Evolutionary conservation across 1,284 basidiomycete species (phyloP), one percentile per base, ranked within the genome.

Genomic region (Somion occarium): DNA sequence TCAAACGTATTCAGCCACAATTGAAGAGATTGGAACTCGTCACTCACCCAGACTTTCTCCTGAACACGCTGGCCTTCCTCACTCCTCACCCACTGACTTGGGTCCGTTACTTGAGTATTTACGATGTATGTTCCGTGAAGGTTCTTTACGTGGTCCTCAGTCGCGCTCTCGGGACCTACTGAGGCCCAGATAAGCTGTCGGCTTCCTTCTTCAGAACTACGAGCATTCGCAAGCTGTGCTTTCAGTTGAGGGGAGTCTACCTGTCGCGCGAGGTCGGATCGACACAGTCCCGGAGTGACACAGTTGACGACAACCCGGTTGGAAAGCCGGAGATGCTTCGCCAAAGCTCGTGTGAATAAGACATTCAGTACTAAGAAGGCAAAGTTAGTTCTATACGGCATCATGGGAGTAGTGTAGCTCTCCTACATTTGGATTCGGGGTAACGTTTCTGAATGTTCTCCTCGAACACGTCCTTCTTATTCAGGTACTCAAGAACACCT

Each of bases 271-370:
- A 82, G 57, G 13, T 66, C 63, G 5, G 79, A 77, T 44, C 62
- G 49, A 61, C 79, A 81, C 53, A 67, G 75, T 0, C 79, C 78
- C 4, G 78, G 79, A 44, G 71, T 71, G 34, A 75, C 69, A 13
- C 69, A 42, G 22, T 72, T 68, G 15, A 76, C 59, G 0, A 69
- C 62, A 38, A 69, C 53, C 0, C 67, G 61, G 2, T 56, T 52
- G 23, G 54, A 30, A 2, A 49, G 2, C 1, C 57, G 46, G 3
- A 77, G 65, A 27, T 63, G 69, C 3, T 67, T 63, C 4, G 63
- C 64, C 0, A 79, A 60, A 5, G 69, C 71, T 7, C 70, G 73
- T 12, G 63, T 61, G 57, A 77, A 73, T 44, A 76, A 62, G 2
- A 78, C 51, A 54, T 73, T 72, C 25, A 78, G 56, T 19, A 77